A percentile compares a stretch with the other conserved stretches of the same genome.
Conservation (phyloP, 75 land plant species). For the Cupressus sempervirens region DNA sequence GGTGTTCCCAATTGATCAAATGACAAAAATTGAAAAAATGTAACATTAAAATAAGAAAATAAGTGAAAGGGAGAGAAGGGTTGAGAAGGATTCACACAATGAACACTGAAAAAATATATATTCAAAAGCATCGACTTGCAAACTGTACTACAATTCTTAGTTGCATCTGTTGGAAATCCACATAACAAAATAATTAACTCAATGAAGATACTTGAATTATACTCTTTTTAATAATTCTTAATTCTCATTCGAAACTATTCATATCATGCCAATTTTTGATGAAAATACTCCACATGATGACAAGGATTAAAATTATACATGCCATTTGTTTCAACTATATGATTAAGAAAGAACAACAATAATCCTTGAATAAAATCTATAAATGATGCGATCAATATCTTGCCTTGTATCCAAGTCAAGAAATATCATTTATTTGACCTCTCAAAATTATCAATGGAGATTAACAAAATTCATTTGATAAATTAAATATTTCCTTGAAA, state of each 20-base stretch:
- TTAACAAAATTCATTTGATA: background rate
- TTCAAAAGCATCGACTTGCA: background rate
- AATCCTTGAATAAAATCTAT: background rate
- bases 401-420: background rate
- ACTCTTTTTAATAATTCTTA: background rate
- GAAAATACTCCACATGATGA: background rate
- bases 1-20: background rate
- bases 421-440: background rate
- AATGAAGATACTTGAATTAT: background rate
- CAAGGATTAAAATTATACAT: background rate
- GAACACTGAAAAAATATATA: background rate
- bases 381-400: background rate
- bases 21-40: background rate
- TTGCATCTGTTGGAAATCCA: background rate
- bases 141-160: background rate
- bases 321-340: background rate
- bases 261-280: background rate
- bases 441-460: background rate
- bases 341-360: background rate
- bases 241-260: background rate
- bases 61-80: background rate
- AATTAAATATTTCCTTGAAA: conserved; percentile 73
- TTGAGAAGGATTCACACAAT: background rate
- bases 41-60: background rate
- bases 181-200: background rate